Evolutionary conservation across 139 green algal genomes (phyloP), one percentile per base, ranked within the genome.

Genomic region (Chlamydomonas sp.): DNA sequence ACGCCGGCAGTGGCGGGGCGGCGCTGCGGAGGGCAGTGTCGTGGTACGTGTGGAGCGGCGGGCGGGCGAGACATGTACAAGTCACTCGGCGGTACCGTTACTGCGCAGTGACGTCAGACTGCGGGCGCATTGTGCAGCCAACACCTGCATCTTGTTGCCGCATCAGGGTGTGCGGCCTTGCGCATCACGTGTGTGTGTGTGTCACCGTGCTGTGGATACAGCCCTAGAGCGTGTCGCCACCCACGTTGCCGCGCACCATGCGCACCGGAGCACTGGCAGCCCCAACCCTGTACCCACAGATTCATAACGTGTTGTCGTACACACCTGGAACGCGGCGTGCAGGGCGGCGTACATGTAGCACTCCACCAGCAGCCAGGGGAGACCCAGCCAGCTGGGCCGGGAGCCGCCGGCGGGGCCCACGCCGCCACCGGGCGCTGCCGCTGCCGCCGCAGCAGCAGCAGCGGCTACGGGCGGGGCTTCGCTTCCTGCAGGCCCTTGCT

Each of bases 351-450:
- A 94, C 88, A 93, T 88, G 85, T 92, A 93, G 79, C 89, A 93
- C 88, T 94, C 91, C 15, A 93, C 89, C 69, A 88, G 49, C 77
- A 94, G 91, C 91, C 91, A 94, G 2, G 91, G 91, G 62, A 94
- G 59, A 2, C 67, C 81, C 61, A 94, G 78, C 91, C 91, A 94
- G 17, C 71, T 90, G 64, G 78, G 73, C 14, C 59, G 17, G 1
- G 20, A 49, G 31, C 18, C 14, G 63, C 15, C 12, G 72, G 60
- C 57, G 62, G 59, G 5, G 31, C 18, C 6, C n/a, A n/a, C 64
- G 49, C 31, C 82, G 1, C 20, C 60, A 10, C 1, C 82, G 49
- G 17, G 31, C 78, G 20, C 63, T 7, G 63, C 78, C 57, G 57
- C 75, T 77, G 71, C 75, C 75, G 5, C 71, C 15, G 17, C 63